A percentile compares a stretch with the other conserved stretches of the same genome.
phyloP scores from a whole-genome alignment of 371 early-diverging fungal genomes.

The Nematocida minor region DNA sequence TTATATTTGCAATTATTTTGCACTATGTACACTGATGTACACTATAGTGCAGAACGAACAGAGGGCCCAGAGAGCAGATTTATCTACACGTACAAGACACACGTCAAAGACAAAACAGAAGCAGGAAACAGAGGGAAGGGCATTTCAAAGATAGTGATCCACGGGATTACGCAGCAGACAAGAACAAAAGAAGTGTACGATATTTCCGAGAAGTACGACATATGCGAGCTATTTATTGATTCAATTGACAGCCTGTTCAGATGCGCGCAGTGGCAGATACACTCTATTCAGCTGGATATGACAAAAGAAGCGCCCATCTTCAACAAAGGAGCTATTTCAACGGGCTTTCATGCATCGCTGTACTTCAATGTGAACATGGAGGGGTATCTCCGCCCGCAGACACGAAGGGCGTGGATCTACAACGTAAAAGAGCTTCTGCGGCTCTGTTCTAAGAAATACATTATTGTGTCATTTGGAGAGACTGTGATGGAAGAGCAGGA shows the following conservation, averaged over 20 bases:
- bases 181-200: slow-evolving; percentile 9
- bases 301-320: neutral
- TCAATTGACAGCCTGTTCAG: neutral
- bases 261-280: slow-evolving; percentile 17
- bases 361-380: slow-evolving; percentile 26
- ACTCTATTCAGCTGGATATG: slow-evolving; percentile 3
- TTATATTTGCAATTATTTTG: neutral
- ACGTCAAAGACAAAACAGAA: neutral
- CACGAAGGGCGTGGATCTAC: slow-evolving; percentile 12
- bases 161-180: neutral
- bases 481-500: neutral
- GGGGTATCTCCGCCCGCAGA: neutral
- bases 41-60: neutral
- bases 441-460: slow-evolving; percentile 14
- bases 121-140: neutral
- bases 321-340: slow-evolving; percentile 6
- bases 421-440: slow-evolving; percentile 32
- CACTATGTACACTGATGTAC: neutral
- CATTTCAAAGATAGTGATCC: slow-evolving; percentile 3
- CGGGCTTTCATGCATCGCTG: neutral
- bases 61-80: neutral
- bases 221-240: slow-evolving; percentile 13
- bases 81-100: neutral
- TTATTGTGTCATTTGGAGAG: neutral
- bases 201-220: neutral